Conservation (phyloP, 78 protist genomes). For the Isochrysis galbana region DNA sequence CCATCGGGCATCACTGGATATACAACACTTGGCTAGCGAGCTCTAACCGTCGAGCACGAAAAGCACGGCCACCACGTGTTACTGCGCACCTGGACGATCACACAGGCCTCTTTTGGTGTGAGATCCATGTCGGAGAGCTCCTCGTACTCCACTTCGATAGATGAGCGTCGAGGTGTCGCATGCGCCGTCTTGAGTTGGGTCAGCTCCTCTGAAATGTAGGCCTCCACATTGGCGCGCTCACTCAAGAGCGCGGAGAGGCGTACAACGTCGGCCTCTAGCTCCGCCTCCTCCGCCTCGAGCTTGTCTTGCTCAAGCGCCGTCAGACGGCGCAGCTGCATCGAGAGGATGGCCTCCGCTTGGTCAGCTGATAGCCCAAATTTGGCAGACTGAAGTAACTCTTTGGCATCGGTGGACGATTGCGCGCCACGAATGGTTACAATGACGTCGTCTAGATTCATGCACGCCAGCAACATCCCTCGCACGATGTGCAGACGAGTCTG, state of each 20-base stretch:
- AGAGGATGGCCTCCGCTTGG: constrained; percentile 5
- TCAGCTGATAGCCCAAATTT: not conserved
- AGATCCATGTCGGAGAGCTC: not conserved
- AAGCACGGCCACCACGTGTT: not conserved
- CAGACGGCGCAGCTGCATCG: constrained; percentile 22
- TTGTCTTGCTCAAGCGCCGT: not conserved
- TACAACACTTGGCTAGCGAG: no score
- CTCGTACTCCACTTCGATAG: not conserved
- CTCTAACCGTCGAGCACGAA: no score
- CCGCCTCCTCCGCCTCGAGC: not conserved
- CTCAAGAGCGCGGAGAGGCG: not conserved
- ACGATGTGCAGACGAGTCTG: not conserved
- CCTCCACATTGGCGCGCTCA: not conserved
- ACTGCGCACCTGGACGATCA: not conserved
- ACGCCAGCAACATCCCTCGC: not conserved
- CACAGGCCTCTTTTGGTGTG: not conserved
- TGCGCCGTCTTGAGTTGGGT: not conserved
- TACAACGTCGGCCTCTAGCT: not conserved
- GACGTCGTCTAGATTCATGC: not conserved
- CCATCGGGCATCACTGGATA: no score
- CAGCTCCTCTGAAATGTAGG: not conserved
- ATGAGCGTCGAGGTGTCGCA: not conserved
- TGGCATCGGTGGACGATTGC: not conserved
- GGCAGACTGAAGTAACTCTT: not conserved
- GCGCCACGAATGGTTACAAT: not conserved